Conservation (phyloP, 2,329 filamentous ascomycete species). For the Pseudocercospora ulei region DNA sequence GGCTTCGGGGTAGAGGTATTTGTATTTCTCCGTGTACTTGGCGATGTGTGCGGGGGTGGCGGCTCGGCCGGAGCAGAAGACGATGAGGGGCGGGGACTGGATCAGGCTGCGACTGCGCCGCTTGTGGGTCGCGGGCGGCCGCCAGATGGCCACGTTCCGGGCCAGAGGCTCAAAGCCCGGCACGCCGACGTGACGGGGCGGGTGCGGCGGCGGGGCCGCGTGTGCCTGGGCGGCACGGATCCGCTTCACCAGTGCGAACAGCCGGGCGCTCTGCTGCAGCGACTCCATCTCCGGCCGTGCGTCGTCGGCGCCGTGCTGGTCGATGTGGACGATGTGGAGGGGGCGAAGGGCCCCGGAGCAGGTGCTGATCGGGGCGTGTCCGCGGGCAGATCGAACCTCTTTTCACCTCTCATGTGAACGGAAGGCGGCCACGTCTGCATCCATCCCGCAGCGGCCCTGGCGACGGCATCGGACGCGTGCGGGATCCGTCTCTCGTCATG, state of each 20-base stretch:
- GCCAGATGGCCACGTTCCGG: neutral
- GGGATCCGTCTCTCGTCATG: too few relatives aligned
- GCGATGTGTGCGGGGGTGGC: neutral
- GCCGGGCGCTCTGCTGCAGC: neutral
- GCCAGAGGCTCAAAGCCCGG: neutral
- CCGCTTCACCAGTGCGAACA: neutral
- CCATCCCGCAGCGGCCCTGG: too few relatives aligned
- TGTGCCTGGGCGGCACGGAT: slow-evolving; percentile 1
- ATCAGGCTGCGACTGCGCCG: neutral
- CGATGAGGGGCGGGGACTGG: slow-evolving; percentile 2
- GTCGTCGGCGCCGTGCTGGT: slow-evolving; percentile 11
- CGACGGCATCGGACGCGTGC: too few relatives aligned
- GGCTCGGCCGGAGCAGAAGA: slow-evolving; percentile 5
- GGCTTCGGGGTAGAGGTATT: slow-evolving; percentile 4
- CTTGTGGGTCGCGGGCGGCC: neutral
- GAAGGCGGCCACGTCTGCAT: too few relatives aligned
- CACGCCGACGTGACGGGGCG: neutral
- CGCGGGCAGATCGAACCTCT: too few relatives aligned
- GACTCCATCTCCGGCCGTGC: neutral
- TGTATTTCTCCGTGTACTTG: slow-evolving; percentile 3
- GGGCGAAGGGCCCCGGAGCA: slow-evolving; percentile 19
- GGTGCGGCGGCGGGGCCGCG: neutral
- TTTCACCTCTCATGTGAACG: too few relatives aligned
- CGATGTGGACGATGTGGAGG: slow-evolving; percentile 14
- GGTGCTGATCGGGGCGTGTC: slow-evolving; percentile 20